These are phyloP conservation scores for Rostrohypoxylon terebratum DNA, from an alignment of 495 filamentous ascomycete species.

Conservation along the genomic window DNA sequence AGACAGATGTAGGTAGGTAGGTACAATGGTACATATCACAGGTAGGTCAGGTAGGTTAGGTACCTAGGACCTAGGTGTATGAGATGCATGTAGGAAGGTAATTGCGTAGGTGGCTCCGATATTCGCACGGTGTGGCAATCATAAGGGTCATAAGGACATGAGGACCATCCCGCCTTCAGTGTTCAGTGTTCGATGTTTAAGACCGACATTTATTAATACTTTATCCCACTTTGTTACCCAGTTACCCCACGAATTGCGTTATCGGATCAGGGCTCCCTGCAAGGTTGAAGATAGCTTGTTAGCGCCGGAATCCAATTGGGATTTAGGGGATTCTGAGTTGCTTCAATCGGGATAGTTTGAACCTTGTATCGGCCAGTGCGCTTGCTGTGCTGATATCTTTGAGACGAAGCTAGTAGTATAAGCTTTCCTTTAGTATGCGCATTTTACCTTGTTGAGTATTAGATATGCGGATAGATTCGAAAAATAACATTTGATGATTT, in stretches of 20 bases:
- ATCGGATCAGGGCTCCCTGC: conserved; percentile 32
- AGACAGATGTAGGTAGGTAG: too few relatives aligned
- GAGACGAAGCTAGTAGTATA: neutral
- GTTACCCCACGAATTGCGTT: conserved; percentile 48
- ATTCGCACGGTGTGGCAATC: conserved; percentile 22
- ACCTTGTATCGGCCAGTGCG: conserved; percentile 28
- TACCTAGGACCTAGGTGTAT: too few relatives aligned
- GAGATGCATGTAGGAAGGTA: neutral
- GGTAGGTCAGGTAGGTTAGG: too few relatives aligned
- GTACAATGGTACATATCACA: too few relatives aligned
- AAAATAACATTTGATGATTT: too few relatives aligned
- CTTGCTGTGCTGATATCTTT: conserved; percentile 2
- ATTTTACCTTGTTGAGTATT: neutral
- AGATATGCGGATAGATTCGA: neutral
- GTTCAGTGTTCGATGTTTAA: neutral
- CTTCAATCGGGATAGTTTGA: conserved; percentile 14
- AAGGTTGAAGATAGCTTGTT: neutral
- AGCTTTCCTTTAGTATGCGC: neutral
- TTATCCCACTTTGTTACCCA: conserved; percentile 14
- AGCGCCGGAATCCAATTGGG: neutral
- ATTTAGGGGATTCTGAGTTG: neutral
- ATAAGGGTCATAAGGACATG: too few relatives aligned
- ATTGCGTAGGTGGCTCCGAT: neutral
- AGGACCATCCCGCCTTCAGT: conserved; percentile 29
- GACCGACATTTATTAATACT: conserved; percentile 3